Evolutionary conservation across 805 yeast genomes (phyloP).

Genomic region (Candida ficus): DNA sequence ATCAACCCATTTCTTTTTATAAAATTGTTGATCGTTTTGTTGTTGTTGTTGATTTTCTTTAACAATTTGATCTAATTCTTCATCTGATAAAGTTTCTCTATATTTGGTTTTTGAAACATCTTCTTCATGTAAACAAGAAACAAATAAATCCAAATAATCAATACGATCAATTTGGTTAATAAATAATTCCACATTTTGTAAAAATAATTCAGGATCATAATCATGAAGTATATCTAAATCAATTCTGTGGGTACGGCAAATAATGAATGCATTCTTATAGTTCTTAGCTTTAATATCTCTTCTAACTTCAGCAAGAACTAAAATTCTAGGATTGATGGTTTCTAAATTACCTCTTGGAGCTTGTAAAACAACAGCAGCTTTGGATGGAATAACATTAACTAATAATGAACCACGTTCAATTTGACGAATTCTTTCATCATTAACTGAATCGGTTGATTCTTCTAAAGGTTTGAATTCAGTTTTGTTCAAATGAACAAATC

Average conservation of each 20-base stretch:
- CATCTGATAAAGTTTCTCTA: slow-evolving; percentile 53
- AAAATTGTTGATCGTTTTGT: slow-evolving; percentile 26
- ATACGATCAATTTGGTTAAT: slow-evolving; percentile 64
- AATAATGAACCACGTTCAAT: slow-evolving; percentile 91
- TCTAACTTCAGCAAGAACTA: slow-evolving; percentile 84
- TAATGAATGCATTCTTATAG: slow-evolving; percentile 69
- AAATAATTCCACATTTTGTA: slow-evolving; percentile 57
- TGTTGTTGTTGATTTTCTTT: slow-evolving; percentile 27
- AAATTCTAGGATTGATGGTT: slow-evolving; percentile 87
- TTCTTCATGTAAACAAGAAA: slow-evolving; percentile 81
- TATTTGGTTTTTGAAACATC: slow-evolving; percentile 82
- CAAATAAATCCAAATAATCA: slow-evolving; percentile 79
- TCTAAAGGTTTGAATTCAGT: slow-evolving; percentile 35
- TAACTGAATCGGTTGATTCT: slow-evolving; percentile 31
- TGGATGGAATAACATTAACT: slow-evolving; percentile 76
- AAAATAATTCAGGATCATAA: slow-evolving; percentile 69
- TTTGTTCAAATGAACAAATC: slow-evolving; percentile 67
- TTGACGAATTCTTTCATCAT: slow-evolving; percentile 81
- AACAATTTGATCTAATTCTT: slow-evolving; percentile 26
- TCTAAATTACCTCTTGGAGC: slow-evolving; percentile 97
- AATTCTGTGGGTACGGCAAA: slow-evolving; percentile 88
- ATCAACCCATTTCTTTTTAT: slow-evolving; percentile 33
- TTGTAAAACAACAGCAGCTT: slow-evolving; percentile 77
- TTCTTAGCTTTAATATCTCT: slow-evolving; percentile 50
- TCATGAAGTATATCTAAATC: slow-evolving; percentile 88